Conservation (phyloP, 768 basidiomycete species). For the Trametes maxima region DNA sequence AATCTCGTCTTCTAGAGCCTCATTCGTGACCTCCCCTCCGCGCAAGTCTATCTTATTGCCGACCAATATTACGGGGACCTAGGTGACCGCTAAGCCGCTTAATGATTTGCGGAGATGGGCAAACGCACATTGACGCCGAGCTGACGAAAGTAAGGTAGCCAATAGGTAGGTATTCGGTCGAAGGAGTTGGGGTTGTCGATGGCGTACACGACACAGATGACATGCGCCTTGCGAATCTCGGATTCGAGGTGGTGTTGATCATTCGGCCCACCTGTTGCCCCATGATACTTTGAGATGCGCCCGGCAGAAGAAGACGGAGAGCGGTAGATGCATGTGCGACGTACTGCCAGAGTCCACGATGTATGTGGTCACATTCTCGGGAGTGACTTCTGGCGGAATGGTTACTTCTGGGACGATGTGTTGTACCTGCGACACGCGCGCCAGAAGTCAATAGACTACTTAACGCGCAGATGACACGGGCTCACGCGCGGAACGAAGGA, state of each 20-base stretch:
- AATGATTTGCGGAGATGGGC: not conserved
- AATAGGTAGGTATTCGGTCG: conserved; percentile 96
- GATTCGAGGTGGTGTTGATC: conserved; percentile 89
- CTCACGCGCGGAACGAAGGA: conserved; percentile 87
- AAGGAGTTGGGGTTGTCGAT: conserved; percentile 97
- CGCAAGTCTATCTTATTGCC: conserved; percentile 98
- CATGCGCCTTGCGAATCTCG: conserved; percentile 96
- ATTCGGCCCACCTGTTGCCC: conserved; percentile 68
- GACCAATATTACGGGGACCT: conserved; percentile 96
- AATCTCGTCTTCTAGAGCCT: conserved; percentile 93
- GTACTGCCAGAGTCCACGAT: conserved; percentile 96
- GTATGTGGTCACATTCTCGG: conserved; percentile 96
- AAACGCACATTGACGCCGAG: conserved; percentile 90
- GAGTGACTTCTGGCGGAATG: conserved; percentile 95
- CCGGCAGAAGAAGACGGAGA: not conserved
- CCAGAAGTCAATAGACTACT: not conserved
- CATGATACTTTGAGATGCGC: not conserved
- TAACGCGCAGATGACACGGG: conserved; percentile 6
- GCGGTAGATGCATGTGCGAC: conserved; percentile 31
- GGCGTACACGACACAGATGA: conserved; percentile 96
- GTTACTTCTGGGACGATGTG: conserved; percentile 96
- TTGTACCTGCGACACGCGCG: conserved; percentile 65
- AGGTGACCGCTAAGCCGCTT: not conserved
- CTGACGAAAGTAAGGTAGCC: conserved; percentile 93
- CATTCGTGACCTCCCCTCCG: conserved; percentile 91